Evolutionary conservation across 192 early-diverging fungal species (phyloP), one percentile per base, ranked within the genome.

Genomic region (Linnemannia hyalina): DNA sequence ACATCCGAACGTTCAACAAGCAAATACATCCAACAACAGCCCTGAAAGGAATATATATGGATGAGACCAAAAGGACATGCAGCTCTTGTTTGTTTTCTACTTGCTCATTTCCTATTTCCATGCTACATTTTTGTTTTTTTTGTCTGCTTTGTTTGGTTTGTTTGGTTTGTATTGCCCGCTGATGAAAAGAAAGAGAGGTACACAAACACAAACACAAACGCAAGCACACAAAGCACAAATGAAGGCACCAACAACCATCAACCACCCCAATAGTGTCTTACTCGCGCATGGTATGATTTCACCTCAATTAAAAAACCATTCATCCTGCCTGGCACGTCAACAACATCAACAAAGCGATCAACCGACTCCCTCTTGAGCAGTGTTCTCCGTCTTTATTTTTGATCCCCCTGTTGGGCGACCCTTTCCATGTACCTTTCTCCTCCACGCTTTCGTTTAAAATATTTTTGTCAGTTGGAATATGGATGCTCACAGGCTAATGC

Each of bases 11-110:
- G 18, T 52, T 2, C 18, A 3, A 52, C 49, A 18, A 18, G 5
- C 44, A 46, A 46, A 40, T 8, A 13, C 13, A 15, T 46, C 18
- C 18, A 52, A 52, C 49, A 52, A 65, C 9, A 65, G 29, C 13
- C n/a, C n/a, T 32, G 10, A 32, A 32, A 65, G 60, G 11, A 26
- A 65, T n/a, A 15, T 11, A 65, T 52, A 52, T 22, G 18, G 32
- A 32, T 65, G 29, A 65, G 60, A 65, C 29, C 26, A 13, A 32
- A 32, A 0, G 29, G 49, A 52, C 11, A 65, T 65, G 60, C 60
- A 65, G 26, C 60, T 65, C 29, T 65, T 65, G 60, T 65, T 65
- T 65, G 15, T 65, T 35, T 65, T 65, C 60, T 65, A 65, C 60
- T 65, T 65, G 60, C 29, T 65, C 60, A 32, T 29, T 32, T 65